Conservation (phyloP, 768 basidiomycete genomes). For the Termitomyces titanicus region DNA sequence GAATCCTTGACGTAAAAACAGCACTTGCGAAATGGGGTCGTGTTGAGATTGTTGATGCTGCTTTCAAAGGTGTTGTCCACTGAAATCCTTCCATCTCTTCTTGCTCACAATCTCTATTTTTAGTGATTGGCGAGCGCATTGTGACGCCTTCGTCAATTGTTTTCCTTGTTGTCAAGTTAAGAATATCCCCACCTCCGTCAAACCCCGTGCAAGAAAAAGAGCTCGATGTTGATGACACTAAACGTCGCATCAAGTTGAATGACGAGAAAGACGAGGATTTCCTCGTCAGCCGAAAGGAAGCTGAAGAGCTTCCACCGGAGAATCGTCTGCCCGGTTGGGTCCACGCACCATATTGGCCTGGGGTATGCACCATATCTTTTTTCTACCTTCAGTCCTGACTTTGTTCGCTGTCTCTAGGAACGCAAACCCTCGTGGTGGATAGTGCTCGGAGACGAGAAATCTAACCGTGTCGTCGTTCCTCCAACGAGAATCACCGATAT, state of each 20-base stretch:
- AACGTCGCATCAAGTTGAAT: constrained; percentile 41
- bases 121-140: constrained; percentile 87
- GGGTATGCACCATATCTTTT: constrained; percentile 43
- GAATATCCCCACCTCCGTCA: constrained; percentile 55
- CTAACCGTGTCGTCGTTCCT: constrained; percentile 81
- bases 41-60: constrained; percentile 75
- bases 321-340: constrained; percentile 51
- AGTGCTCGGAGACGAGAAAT: constrained; percentile 83
- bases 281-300: constrained; percentile 55
- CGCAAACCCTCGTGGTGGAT: constrained; percentile 95
- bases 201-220: constrained; percentile 32
- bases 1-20: constrained; percentile 54
- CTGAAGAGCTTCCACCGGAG: constrained; percentile 51
- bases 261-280: constrained; percentile 71
- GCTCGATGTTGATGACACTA: constrained; percentile 43
- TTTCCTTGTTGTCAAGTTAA: constrained; percentile 80
- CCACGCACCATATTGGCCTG: constrained; percentile 95
- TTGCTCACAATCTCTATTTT: not conserved
- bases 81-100: not conserved
- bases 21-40: constrained; percentile 68
- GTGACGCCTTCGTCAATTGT: constrained; percentile 89
- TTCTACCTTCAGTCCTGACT: not conserved
- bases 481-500: constrained; percentile 81
- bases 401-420: constrained; percentile 39
- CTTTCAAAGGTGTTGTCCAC: constrained; percentile 70